A percentile compares a stretch with the other conserved stretches of the same genome.
These are phyloP conservation scores for Obelidium mucronatum DNA, from an alignment of 192 early-diverging fungal genomes.

Conservation along the genomic window DNA sequence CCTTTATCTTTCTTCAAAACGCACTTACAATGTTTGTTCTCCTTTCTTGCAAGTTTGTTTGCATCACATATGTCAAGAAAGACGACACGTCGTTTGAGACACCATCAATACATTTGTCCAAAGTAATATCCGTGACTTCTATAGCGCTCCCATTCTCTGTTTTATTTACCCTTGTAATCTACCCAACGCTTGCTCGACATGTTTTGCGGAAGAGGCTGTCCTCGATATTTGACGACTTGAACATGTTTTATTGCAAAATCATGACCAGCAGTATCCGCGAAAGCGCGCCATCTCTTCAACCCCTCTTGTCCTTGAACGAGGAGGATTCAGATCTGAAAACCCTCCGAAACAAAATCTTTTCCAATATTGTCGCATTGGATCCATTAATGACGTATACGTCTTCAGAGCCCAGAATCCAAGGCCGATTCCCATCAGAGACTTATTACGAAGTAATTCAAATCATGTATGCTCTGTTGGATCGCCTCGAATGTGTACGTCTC, in stretches of 20 bases:
- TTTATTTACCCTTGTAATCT: slow-evolving; percentile 25
- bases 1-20: neutral
- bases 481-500: slow-evolving; percentile 22
- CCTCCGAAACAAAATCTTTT: slow-evolving; percentile 9
- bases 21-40: neutral
- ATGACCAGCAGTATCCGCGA: neutral
- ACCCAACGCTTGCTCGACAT: slow-evolving; percentile 30
- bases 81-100: slow-evolving; percentile 17
- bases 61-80: slow-evolving; percentile 23
- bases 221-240: slow-evolving; percentile 6
- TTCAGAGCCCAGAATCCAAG: slow-evolving; percentile 32
- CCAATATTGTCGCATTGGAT: slow-evolving; percentile 28
- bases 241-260: slow-evolving; percentile 24
- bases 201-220: slow-evolving; percentile 12
- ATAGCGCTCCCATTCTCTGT: slow-evolving; percentile 20
- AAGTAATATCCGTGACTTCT: slow-evolving; percentile 4
- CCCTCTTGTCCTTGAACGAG: neutral
- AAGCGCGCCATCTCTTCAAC: neutral
- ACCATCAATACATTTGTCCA: slow-evolving; percentile 26
- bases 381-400: slow-evolving; percentile 10
- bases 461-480: slow-evolving; percentile 23
- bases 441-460: slow-evolving; percentile 23
- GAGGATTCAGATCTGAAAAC: slow-evolving; percentile 24
- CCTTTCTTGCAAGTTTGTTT: slow-evolving; percentile 9
- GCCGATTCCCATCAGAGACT: neutral